Evolutionary conservation across 2,329 filamentous ascomycete species (phyloP), one percentile per base, ranked within the genome.

Genomic region (Rutstroemia sp.): DNA sequence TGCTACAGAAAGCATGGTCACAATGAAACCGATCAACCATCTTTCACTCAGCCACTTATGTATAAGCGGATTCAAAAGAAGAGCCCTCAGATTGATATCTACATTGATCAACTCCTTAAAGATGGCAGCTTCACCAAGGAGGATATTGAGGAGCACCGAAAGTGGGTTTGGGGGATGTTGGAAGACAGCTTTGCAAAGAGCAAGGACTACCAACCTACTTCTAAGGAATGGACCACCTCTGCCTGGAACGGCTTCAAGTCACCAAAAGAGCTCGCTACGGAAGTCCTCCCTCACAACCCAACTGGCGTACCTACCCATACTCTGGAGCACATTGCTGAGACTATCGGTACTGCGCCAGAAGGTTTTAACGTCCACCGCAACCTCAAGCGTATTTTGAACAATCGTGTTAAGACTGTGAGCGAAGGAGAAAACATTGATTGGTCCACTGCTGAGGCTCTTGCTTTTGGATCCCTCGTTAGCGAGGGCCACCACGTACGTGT

Each of bases 211-310:
- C 88, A 92, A 73, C 90, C 94, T 47, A 95, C 89, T 42, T 89
- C 92, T 63, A 95, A 96, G 77, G 94, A 99, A 75, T 99, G 94
- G 94, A 85, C 96, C 65, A 97, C 94, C 8, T 96, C 92, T 51
- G 92, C 94, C 56, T 99, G 94, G 94, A 95, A 99, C 76, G 92
- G 92, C 61, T 97, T 99, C 84, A 97, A 97, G 78, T 95, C 92
- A 34, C 94, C 94, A 68, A 97, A 96, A 79, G 94, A 99, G 75
- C 80, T 99, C 61, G 92, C 92, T 34, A 94, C 87, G 23, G 94
- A 99, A 77, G 85, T 97, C 47, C 79, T 99, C 51, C 92, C 92
- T 51, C 94, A 99, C 76, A 83, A 89, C 66, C 86, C 90, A 25
- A 99, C 94, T 40, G 88, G 84, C 50, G 86, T 97, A 46, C 84